Evolutionary conservation across 495 filamentous ascomycete species (phyloP).

Genomic region (Astrothelium macrocarpum): DNA sequence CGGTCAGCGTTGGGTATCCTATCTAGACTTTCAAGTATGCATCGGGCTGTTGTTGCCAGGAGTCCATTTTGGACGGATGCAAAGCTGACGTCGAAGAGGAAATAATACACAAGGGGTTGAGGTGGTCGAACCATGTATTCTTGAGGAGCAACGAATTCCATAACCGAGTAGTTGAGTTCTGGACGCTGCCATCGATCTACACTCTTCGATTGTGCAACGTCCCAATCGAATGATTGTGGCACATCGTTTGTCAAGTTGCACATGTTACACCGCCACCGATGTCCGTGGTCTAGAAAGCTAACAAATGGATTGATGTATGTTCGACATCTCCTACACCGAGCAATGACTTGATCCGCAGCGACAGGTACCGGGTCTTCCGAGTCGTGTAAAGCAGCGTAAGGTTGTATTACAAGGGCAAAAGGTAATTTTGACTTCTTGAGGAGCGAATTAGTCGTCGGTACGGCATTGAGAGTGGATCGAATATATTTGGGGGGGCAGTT

Average conservation of each 20-base stretch:
- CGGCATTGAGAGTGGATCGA: conserved; percentile 85
- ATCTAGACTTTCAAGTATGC: conserved; percentile 90
- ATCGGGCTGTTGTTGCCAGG: conserved; percentile 86
- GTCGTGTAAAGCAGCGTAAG: conserved; percentile 87
- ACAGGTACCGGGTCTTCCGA: conserved; percentile 83
- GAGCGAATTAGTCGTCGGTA: conserved; percentile 80
- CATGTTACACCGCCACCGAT: conserved; percentile 99
- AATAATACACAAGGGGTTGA: conserved; percentile 94
- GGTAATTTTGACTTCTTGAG: conserved; percentile 95
- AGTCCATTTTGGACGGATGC: conserved; percentile 83
- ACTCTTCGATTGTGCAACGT: conserved; percentile 76
- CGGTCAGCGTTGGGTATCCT: conserved; percentile 95
- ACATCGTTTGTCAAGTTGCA: conserved; percentile 98
- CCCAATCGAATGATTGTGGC: conserved; percentile 97
- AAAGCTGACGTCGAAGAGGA: conserved; percentile 94
- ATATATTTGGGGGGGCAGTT: conserved; percentile 94
- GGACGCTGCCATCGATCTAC: conserved; percentile 81
- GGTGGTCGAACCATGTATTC: conserved; percentile 99
- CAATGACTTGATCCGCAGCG: conserved; percentile 93
- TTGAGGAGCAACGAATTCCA: conserved; percentile 94
- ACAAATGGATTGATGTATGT: conserved; percentile 98
- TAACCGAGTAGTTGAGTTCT: conserved; percentile 87
- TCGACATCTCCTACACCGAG: conserved; percentile 84
- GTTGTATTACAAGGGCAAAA: conserved; percentile 92
- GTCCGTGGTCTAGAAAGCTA: conserved; percentile 90